Evolutionary conservation across 2,329 filamentous ascomycete species (phyloP), one percentile per base, ranked within the genome.

Genomic region (Leptographium flavum): DNA sequence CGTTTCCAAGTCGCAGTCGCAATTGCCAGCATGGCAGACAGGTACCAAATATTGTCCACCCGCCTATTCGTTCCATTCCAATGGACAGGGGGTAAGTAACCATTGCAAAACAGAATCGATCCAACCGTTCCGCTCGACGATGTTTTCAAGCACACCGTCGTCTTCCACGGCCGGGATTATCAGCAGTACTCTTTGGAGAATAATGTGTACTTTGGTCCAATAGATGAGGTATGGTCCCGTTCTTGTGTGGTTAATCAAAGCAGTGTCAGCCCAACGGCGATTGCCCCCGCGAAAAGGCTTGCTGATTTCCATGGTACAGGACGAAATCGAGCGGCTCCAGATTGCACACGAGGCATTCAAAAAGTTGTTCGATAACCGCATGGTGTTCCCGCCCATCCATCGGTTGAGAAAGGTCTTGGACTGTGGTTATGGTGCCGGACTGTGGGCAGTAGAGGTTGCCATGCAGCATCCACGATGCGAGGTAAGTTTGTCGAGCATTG

Each of bases 371-470:
- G 79, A 86, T 51, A 64, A 72, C 47, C 70, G 76, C 52, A 65
- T 83, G 23, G 73, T 87, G 54, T 84, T 87, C 49, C 80, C 82
- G n/a, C 79, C 79, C 6, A 63, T 85, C 41, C 61, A 58, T 38
- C 64, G 67, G 25, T 71, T 74, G 22, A 64, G 65, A 52, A 72
- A 71, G 54, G 70, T 87, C 36, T 67, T 87, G 25, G 83, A 87
- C 47, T 86, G 81, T 53, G 83, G 83, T 0, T 83, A 76, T 59
- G 83, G 83, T 35, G 70, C 76, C n/a, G 81, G 71, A 35, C 68
- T 75, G 40, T 87, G 83, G 83, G 80, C 81, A 21, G 63, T 74
- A 30, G 79, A 81, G 22, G 77, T 83, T 43, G 82, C 82, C 39
- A 70, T 74, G 55, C 65, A 71, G 50, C 66, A 80, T 61, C 79